These are phyloP conservation scores for Thalia dealbata DNA, from an alignment of 176 grass and related monocot genomes.

Conservation along the genomic window DNA sequence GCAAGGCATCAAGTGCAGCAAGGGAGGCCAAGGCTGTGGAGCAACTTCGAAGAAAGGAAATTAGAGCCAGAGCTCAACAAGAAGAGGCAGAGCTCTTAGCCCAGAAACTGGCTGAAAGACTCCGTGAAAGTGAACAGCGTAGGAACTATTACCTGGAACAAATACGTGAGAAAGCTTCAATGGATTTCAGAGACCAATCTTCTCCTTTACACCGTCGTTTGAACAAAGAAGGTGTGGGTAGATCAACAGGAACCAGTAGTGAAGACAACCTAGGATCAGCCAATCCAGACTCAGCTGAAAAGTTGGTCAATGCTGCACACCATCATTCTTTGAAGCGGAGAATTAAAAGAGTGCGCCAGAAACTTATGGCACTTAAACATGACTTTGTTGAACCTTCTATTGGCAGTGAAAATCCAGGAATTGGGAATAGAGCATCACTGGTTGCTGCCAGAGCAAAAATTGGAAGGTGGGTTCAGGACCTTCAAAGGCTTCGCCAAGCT, in stretches of 20 bases:
- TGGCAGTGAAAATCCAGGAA: conserved; percentile 65
- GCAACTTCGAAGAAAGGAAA: conserved; percentile 90
- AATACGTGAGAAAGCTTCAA: conserved; percentile 97
- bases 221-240: conserved; percentile 66
- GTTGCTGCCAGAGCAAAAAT: conserved; percentile 78
- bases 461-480: conserved; percentile 95
- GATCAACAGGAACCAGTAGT: conserved; percentile 51
- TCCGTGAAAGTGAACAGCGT: conserved; percentile 96
- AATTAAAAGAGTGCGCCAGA: conserved; percentile 94
- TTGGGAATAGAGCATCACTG: conserved; percentile 52
- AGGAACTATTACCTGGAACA: conserved; percentile 96
- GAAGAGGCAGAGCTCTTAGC: conserved; percentile 96
- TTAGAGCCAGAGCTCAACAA: conserved; percentile 82
- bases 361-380: conserved; percentile 97
- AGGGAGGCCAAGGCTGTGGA: conserved; percentile 76
- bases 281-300: conserved; percentile 52
- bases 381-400: conserved; percentile 70
- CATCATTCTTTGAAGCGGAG: conserved; percentile 58
- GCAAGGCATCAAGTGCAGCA: conserved; percentile 96
- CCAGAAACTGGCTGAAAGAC: conserved; percentile 87
- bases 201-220: conserved; percentile 93
- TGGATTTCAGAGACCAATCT: conserved; percentile 97
- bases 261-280: conserved; percentile 51
- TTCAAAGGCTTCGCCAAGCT: conserved; percentile 85
- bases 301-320: conserved; percentile 44